Conservation (phyloP, 192 early-diverging fungal genomes). For the Fimicolochytrium jonesii region DNA sequence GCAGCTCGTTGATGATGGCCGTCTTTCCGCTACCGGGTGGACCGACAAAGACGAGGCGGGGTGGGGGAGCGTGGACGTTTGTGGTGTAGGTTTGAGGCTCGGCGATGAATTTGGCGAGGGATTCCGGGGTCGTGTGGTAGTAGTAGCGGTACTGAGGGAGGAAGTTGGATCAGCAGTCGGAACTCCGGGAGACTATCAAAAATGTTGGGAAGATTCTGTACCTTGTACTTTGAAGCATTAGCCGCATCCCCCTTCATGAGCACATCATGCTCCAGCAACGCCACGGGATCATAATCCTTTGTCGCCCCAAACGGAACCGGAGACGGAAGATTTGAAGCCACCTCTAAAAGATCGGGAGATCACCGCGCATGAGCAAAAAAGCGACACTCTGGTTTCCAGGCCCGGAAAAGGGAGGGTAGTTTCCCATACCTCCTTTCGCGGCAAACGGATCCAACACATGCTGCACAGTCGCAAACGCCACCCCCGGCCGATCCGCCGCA, state of each 20-base stretch:
- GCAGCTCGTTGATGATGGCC: conserved; percentile 18
- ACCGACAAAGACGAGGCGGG: conserved; percentile 39
- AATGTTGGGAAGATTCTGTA: too few species aligned
- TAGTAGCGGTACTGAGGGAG: conserved; percentile 40
- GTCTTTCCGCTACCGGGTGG: conserved; percentile 35
- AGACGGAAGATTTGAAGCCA: too few species aligned
- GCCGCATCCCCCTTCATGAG: conserved; percentile 35
- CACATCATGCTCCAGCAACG: conserved; percentile 29
- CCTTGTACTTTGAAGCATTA: conserved; percentile 35
- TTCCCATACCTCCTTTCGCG: conserved; percentile 34
- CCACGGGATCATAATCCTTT: conserved; percentile 50
- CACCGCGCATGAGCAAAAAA: too few species aligned
- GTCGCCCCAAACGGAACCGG: conserved; percentile 41
- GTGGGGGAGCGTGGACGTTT: conserved; percentile 7
- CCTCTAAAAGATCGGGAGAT: too few species aligned
- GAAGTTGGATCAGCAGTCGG: too few species aligned
- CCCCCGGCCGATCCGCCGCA: conserved; percentile 15
- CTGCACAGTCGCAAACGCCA: conserved; percentile 32
- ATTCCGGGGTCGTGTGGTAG: conserved; percentile 40
- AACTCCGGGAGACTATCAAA: too few species aligned
- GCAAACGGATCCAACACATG: conserved; percentile 42
- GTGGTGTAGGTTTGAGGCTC: conserved; percentile 44
- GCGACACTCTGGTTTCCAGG: too few species aligned
- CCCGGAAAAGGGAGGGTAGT: too few species aligned
- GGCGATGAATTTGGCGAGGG: conserved; percentile 32